Percentiles rank a stretch among this genome's conserved stretches.
Conservation (phyloP, 768 basidiomycete genomes). For the Trametes elegans region DNA sequence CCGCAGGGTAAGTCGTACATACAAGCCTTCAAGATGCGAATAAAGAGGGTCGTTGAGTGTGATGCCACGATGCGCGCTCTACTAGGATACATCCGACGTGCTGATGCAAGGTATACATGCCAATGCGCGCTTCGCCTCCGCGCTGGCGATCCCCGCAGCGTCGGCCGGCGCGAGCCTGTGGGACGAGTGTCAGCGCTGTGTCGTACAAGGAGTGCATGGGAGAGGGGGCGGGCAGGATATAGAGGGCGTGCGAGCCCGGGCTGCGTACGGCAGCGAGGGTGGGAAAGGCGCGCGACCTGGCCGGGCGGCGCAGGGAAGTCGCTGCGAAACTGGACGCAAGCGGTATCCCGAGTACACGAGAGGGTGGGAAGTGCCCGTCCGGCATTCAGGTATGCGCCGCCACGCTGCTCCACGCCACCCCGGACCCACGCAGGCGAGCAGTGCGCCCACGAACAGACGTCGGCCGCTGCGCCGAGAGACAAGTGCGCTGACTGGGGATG, state of each 20-base stretch:
- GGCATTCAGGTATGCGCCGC: conserved; percentile 7
- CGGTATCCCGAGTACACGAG: conserved; percentile 1
- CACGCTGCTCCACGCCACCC: conserved; percentile 15
- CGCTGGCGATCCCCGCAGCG: background rate
- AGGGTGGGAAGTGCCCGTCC: conserved; percentile 14
- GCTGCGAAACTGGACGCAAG: conserved; percentile 12
- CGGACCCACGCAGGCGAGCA: background rate
- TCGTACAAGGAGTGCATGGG: conserved; percentile 5
- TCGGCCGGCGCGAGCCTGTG: background rate
- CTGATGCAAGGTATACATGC: conserved; percentile 2
- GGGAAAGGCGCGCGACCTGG: conserved; percentile 6
- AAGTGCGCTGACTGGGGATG: too few relatives aligned
- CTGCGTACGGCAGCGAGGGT: background rate
- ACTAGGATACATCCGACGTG: conserved; percentile 14
- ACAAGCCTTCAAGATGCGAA: conserved; percentile 17
- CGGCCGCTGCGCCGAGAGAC: too few relatives aligned
- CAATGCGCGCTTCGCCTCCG: background rate
- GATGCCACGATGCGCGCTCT: conserved; percentile 7
- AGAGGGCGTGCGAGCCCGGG: conserved; percentile 13
- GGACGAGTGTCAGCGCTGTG: conserved; percentile 12
- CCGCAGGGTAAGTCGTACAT: conserved; percentile 11
- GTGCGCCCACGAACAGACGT: background rate
- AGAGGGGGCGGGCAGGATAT: conserved; percentile 7
- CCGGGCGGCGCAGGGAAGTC: background rate
- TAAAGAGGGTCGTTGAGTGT: conserved; percentile 9